Evolutionary conservation across 352 stramenopile genomes (phyloP).

Genomic region (Pythium coloratum): DNA sequence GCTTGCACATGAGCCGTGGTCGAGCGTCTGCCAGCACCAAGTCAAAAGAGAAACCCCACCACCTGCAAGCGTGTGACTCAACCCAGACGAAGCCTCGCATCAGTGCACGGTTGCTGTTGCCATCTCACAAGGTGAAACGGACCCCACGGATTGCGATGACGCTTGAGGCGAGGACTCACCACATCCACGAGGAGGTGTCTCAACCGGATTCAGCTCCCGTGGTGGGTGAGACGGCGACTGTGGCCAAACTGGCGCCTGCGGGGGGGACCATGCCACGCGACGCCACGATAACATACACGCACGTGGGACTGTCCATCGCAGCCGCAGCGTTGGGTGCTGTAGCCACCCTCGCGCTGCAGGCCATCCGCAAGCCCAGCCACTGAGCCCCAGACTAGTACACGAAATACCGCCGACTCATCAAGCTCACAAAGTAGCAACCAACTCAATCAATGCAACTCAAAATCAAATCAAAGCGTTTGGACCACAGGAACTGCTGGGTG

Average conservation of each 20-base stretch:
- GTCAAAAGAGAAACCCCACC: neutral
- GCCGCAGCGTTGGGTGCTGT: neutral
- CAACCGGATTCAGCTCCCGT: neutral
- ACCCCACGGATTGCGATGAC: neutral
- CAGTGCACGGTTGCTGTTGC: neutral
- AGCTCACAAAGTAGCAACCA: neutral
- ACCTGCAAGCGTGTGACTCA: neutral
- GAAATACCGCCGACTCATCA: neutral
- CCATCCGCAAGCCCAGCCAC: neutral
- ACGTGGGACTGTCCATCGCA: conserved; percentile 2
- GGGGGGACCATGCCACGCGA: neutral
- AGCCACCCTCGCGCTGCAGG: neutral
- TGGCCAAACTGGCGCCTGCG: neutral
- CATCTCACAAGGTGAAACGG: neutral
- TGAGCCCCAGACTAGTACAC: neutral
- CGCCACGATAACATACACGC: neutral
- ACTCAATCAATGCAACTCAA: neutral
- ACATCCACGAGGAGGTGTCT: neutral
- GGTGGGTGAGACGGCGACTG: neutral
- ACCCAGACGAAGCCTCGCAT: neutral
- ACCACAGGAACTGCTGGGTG: neutral
- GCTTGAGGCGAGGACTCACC: neutral
- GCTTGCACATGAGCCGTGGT: neutral
- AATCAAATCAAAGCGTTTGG: neutral
- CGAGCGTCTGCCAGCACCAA: neutral